Percentiles rank a stretch among this genome's conserved stretches.
phyloP scores from a whole-genome alignment of 2,329 filamentous ascomycete species.

The Monosporascus sp. region DNA sequence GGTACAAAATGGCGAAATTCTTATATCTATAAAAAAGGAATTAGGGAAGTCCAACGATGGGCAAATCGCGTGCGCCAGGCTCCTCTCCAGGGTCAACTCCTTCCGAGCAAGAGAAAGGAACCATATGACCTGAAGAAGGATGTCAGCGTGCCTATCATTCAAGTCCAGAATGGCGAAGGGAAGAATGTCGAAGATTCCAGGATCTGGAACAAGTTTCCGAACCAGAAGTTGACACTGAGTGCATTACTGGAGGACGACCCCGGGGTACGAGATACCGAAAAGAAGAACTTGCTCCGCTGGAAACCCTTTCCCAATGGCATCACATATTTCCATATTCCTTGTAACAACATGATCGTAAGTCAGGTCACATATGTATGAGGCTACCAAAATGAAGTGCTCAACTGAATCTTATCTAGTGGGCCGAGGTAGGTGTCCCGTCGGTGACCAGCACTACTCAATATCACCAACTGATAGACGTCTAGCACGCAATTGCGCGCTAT shows the following conservation, averaged over 20 bases:
- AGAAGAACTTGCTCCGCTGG: slow-evolving; percentile 3
- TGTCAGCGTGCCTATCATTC: slow-evolving; percentile 15
- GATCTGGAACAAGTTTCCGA: slow-evolving; percentile 16
- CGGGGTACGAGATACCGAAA: too few relatives aligned
- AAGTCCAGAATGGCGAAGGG: slow-evolving; percentile 4
- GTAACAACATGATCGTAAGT: slow-evolving; percentile 28
- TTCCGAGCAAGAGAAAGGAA: slow-evolving; percentile 1
- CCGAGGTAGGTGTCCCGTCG: slow-evolving; percentile 14
- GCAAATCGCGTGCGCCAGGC: background rate
- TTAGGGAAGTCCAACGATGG: too few relatives aligned
- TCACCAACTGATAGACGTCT: background rate
- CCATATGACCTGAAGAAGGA: slow-evolving; percentile 16
- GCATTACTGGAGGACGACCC: slow-evolving; percentile 3
- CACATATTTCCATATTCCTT: slow-evolving; percentile 26
- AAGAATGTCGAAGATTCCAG: background rate
- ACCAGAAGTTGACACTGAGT: slow-evolving; percentile 15
- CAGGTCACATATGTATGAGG: background rate
- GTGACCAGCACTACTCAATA: background rate
- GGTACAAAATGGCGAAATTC: slow-evolving; percentile 1
- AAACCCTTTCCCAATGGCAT: background rate
- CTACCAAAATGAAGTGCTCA: too few relatives aligned
- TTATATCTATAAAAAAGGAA: background rate
- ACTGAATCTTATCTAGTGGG: too few relatives aligned
- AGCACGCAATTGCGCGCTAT: slow-evolving; percentile 26
- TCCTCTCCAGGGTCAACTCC: too few relatives aligned